Percentiles rank a stretch among this genome's conserved stretches.
These are phyloP conservation scores for Starmerella floricola DNA, from an alignment of 805 yeast species.

Conservation along the genomic window DNA sequence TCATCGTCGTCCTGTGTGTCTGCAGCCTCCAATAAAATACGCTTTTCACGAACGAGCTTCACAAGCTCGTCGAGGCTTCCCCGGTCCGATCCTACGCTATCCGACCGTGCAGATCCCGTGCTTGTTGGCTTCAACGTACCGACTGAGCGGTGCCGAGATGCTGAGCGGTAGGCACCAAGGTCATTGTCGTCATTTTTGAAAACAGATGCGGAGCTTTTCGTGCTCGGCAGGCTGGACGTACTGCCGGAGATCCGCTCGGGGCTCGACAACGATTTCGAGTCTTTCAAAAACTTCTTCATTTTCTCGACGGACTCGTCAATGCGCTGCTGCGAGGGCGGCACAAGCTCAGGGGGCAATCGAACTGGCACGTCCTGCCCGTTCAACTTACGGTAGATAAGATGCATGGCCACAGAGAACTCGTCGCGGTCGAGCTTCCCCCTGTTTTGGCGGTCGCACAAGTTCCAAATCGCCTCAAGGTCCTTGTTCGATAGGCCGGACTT, in stretches of 20 bases:
- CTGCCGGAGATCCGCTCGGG: constrained; percentile 13
- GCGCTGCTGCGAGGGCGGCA: constrained; percentile 74
- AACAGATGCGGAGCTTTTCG: constrained; percentile 38
- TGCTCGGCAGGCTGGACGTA: background rate
- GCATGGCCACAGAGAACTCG: constrained; percentile 95
- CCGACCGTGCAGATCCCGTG: background rate
- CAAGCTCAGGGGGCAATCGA: constrained; percentile 71
- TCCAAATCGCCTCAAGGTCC: constrained; percentile 88
- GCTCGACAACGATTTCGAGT: constrained; percentile 28
- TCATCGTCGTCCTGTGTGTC: constrained; percentile 44
- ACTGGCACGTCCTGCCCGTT: constrained; percentile 81
- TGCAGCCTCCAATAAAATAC: constrained; percentile 50
- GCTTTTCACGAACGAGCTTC: constrained; percentile 58
- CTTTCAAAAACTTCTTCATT: constrained; percentile 49
- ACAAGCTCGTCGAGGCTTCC: constrained; percentile 41
- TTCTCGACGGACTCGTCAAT: constrained; percentile 58
- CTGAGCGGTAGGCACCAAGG: constrained; percentile 47
- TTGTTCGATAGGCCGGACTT: constrained; percentile 80
- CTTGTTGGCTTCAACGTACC: constrained; percentile 1
- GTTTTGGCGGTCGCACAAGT: constrained; percentile 67
- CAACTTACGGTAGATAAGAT: constrained; percentile 77
- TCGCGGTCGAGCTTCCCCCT: constrained; percentile 76
- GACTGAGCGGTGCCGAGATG: constrained; percentile 44
- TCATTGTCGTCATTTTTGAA: constrained; percentile 60
- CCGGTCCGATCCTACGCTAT: background rate